phyloP scores from a whole-genome alignment of 139 green algal genomes.

The Chlorella sorokiniana region DNA sequence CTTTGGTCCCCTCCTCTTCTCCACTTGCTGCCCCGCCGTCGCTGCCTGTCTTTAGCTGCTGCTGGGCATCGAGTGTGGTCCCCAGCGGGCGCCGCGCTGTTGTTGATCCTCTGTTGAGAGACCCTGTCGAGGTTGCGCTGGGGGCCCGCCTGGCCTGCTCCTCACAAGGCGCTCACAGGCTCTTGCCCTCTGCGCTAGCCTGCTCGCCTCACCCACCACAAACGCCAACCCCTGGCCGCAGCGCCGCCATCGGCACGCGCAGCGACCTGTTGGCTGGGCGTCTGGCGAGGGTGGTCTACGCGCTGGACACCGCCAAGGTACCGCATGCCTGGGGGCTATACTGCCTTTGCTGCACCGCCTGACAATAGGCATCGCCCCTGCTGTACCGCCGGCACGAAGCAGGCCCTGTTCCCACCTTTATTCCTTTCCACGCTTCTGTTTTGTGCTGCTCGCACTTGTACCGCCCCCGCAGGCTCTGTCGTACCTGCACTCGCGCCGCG shows the following conservation, averaged over 20 bases:
- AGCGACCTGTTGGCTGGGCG: slow-evolving; percentile 1
- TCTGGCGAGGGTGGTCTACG: slow-evolving; percentile 34
- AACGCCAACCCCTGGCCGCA: background rate
- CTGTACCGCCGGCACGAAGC: background rate
- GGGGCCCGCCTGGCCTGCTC: too few relatives aligned
- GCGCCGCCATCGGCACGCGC: background rate
- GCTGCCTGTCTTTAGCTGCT: too few relatives aligned
- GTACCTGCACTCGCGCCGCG: slow-evolving; percentile 29
- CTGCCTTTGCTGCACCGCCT: background rate
- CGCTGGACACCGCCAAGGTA: slow-evolving; percentile 31
- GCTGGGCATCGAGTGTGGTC: too few relatives aligned
- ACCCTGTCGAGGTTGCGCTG: too few relatives aligned
- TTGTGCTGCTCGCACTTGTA: too few relatives aligned
- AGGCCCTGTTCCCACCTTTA: background rate
- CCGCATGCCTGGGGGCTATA: background rate
- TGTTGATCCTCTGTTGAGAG: too few relatives aligned
- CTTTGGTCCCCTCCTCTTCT: too few relatives aligned
- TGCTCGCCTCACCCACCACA: too few relatives aligned
- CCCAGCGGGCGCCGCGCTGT: too few relatives aligned
- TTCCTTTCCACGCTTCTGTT: background rate
- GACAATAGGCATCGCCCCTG: background rate
- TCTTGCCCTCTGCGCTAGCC: too few relatives aligned
- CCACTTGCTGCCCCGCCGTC: too few relatives aligned
- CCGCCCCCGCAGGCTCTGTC: slow-evolving; percentile 2
- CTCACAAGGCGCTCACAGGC: too few relatives aligned